These are phyloP conservation scores for Knufia petricola DNA, from an alignment of 2,329 filamentous ascomycete species.

Conservation along the genomic window DNA sequence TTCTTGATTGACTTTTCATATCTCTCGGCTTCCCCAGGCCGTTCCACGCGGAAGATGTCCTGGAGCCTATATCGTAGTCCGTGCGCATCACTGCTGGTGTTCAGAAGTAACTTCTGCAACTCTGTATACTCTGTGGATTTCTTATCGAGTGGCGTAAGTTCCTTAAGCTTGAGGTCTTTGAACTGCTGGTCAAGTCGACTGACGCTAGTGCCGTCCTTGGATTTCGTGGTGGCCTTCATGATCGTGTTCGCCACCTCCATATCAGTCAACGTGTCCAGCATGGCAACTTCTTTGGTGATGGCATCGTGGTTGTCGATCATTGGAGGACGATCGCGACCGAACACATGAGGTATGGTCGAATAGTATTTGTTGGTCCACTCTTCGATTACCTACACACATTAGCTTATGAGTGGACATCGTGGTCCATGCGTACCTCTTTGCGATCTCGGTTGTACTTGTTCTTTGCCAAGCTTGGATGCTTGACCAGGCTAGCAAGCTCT, in stretches of 20 bases:
- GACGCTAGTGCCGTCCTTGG: slow-evolving; percentile 41
- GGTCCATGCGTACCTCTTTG: slow-evolving; percentile 6
- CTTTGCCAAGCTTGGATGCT: slow-evolving; percentile 40
- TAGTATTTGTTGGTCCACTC: slow-evolving; percentile 68
- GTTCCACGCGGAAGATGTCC: slow-evolving; percentile 75
- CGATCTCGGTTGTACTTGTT: slow-evolving; percentile 35
- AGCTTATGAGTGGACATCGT: no score
- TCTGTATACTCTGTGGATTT: slow-evolving; percentile 53
- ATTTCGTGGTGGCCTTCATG: slow-evolving; percentile 55
- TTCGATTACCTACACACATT: slow-evolving; percentile 39
- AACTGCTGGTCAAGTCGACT: slow-evolving; percentile 65
- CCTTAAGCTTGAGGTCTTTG: slow-evolving; percentile 58
- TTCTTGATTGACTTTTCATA: slow-evolving; percentile 50
- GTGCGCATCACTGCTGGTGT: slow-evolving; percentile 61
- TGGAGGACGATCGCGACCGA: slow-evolving; percentile 55
- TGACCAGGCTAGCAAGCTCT: slow-evolving; percentile 58
- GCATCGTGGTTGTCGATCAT: slow-evolving; percentile 48
- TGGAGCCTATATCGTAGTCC: slow-evolving; percentile 44
- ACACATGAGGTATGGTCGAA: slow-evolving; percentile 68
- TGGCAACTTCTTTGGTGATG: slow-evolving; percentile 67
- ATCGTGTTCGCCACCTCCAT: slow-evolving; percentile 71
- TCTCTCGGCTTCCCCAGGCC: slow-evolving; percentile 61
- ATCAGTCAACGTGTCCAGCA: slow-evolving; percentile 70
- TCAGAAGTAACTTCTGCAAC: slow-evolving; percentile 56
- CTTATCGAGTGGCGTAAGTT: slow-evolving; percentile 61